Conservation (phyloP, 495 filamentous ascomycete genomes). For the Halenospora varia region DNA sequence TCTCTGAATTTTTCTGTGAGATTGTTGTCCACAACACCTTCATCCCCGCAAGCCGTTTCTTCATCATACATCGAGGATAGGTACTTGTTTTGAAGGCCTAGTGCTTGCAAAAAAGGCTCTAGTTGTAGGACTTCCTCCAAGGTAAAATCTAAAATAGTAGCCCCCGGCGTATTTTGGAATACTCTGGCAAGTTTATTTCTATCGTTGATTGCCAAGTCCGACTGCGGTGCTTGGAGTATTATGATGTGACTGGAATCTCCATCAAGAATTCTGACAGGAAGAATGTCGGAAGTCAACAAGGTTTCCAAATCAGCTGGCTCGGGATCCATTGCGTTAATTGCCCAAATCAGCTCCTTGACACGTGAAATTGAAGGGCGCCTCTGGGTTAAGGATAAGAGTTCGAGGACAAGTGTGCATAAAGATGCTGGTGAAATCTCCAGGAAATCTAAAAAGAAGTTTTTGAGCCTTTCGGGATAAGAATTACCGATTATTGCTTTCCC, state of each 20-base stretch:
- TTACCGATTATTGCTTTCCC: neutral
- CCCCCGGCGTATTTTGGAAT: conserved; percentile 27
- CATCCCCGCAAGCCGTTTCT: conserved; percentile 26
- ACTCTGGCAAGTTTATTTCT: conserved; percentile 25
- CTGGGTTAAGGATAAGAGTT: neutral
- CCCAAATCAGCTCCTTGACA: conserved; percentile 6
- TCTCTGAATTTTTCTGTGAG: conserved; percentile 25
- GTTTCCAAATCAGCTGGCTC: neutral
- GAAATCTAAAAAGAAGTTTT: neutral
- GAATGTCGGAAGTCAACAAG: neutral
- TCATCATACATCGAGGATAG: conserved; percentile 34
- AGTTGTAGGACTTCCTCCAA: conserved; percentile 32
- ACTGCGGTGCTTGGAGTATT: neutral
- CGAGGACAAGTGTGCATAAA: conserved; percentile 6
- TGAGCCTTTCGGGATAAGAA: neutral
- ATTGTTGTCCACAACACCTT: conserved; percentile 17
- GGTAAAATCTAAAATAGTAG: conserved; percentile 38
- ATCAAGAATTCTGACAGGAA: neutral
- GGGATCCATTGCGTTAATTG: conserved; percentile 12
- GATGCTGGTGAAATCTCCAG: conserved; percentile 13
- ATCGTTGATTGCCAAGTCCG: conserved; percentile 36
- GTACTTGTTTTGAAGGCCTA: conserved; percentile 30
- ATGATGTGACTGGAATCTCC: neutral
- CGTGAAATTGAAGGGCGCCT: neutral
- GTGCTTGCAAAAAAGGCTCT: conserved; percentile 32